These are phyloP conservation scores for Aspergillus amoenus DNA, from an alignment of 2,329 filamentous ascomycete genomes.

Conservation along the genomic window DNA sequence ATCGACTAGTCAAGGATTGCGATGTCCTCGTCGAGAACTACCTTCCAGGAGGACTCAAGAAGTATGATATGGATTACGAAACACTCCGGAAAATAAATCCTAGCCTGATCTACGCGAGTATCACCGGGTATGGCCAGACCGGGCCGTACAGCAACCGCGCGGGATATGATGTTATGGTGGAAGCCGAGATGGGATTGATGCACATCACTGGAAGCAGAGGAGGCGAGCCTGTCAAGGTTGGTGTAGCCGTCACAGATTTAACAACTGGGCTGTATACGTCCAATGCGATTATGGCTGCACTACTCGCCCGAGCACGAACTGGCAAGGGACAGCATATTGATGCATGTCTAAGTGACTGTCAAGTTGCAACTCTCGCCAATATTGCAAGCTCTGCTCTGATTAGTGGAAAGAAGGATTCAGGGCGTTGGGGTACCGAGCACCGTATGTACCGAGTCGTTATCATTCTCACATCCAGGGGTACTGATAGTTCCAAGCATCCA, in stretches of 20 bases:
- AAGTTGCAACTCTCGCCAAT: slow-evolving; percentile 91
- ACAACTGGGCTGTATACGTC: slow-evolving; percentile 94
- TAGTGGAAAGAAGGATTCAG: slow-evolving; percentile 80
- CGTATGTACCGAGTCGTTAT: slow-evolving; percentile 52
- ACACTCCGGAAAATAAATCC: slow-evolving; percentile 81
- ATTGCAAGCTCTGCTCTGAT: slow-evolving; percentile 90
- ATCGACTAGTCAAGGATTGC: slow-evolving; percentile 77
- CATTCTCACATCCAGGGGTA: background rate
- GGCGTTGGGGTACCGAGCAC: slow-evolving; percentile 95
- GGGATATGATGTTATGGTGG: slow-evolving; percentile 99
- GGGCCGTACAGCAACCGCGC: slow-evolving; percentile 84
- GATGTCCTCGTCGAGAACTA: slow-evolving; percentile 98
- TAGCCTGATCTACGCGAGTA: slow-evolving; percentile 85
- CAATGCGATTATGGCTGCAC: slow-evolving; percentile 91
- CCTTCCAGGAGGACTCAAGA: slow-evolving; percentile 81
- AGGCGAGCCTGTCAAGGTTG: slow-evolving; percentile 92
- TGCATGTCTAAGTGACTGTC: slow-evolving; percentile 86
- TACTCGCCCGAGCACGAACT: slow-evolving; percentile 72
- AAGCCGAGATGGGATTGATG: slow-evolving; percentile 97
- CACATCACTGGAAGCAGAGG: slow-evolving; percentile 91
- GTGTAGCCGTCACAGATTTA: slow-evolving; percentile 92
- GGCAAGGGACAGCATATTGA: slow-evolving; percentile 90
- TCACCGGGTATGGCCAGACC: slow-evolving; percentile 95
- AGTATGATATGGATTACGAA: slow-evolving; percentile 87
- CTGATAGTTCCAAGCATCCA: slow-evolving; percentile 66